Evolutionary conservation across 208 protist genomes (phyloP), one percentile per base, ranked within the genome.

Genomic region (Trypanosomatidae sp.): DNA sequence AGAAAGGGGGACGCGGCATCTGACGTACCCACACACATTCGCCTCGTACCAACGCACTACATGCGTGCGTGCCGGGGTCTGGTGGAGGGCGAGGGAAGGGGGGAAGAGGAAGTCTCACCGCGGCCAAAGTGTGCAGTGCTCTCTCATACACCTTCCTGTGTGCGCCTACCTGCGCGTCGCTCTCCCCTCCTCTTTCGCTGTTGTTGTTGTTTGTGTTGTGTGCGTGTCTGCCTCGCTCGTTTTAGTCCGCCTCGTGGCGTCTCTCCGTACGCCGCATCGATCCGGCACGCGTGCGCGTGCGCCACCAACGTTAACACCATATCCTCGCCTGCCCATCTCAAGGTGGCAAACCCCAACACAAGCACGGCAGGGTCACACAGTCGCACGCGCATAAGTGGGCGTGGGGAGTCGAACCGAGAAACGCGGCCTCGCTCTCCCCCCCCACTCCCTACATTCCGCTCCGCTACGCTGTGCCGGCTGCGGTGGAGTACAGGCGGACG

Each of bases 401-500:
- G 13, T 59, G 25, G n/a, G 28, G 28, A 59, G 28, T 5, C 12
- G 28, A 59, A 19, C 25, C 13, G 55, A 62, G 15, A 19, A 39
- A 22, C 30, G 22, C 33, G 43, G 33, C 9, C 39, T 65, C 13
- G 8, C 19, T 19, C 59, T 17, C 6, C 17, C 33, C 22, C 36
- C 3, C 10, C 59, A 46, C 59, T 22, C 12, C 8, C 52, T 9
- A 15, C 52, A 56, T 25, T 25, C 3, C 59, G 33, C 33, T 43
- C 67, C 44, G 59, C 58, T 47, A 72, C 59, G 5, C 33, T 43
- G 36, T n/a, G 36, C 39, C 3, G 59, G 39, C 33, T 52, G 46
- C 71, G 25, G 74, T 55, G 13, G 70, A 58, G 60, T 85, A 94
- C 43, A 90, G 44, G 53, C 80, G 81, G 52, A 94, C 80, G 7